Percentiles rank a stretch among this genome's conserved stretches.
Evolutionary conservation across 148 eudicot species (phyloP).

Genomic region (Oxyria digyna): DNA sequence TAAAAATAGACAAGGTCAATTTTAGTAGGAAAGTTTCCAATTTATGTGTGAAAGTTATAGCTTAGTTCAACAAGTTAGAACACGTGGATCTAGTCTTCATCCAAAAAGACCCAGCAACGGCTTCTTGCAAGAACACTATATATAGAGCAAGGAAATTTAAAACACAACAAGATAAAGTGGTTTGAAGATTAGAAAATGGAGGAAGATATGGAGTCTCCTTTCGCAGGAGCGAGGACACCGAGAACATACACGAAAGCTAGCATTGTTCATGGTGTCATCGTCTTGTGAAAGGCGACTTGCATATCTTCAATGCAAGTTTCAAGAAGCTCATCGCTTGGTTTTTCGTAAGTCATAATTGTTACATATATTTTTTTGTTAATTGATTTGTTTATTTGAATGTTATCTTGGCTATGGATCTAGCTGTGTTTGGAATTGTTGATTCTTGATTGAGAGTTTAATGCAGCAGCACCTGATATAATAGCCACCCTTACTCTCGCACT

Average conservation of each 20-base stretch:
- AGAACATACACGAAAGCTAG: neutral
- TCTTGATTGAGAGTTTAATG: too few relatives aligned
- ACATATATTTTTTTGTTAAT: neutral
- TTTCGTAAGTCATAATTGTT: neutral
- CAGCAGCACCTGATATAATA: too few relatives aligned
- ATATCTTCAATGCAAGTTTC: neutral
- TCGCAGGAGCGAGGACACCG: conserved; percentile 10
- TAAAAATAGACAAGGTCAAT: neutral
- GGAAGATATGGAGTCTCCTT: neutral
- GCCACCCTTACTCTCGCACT: too few relatives aligned
- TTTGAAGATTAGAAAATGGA: too few relatives aligned
- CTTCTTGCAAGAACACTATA: neutral
- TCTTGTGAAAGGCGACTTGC: neutral
- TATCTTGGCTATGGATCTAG: neutral
- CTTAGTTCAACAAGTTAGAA: neutral
- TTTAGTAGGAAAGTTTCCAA: neutral
- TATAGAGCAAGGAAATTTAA: neutral
- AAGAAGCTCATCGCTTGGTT: neutral
- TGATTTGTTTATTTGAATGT: neutral
- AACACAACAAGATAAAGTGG: too few relatives aligned
- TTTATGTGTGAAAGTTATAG: conserved; percentile 1
- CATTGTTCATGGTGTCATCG: conserved; percentile 7
- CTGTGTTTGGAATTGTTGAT: neutral
- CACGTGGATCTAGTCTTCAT: neutral
- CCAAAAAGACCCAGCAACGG: neutral